phyloP scores from a whole-genome alignment of 2,329 filamentous ascomycete genomes.

The Alternaria infectoria region DNA sequence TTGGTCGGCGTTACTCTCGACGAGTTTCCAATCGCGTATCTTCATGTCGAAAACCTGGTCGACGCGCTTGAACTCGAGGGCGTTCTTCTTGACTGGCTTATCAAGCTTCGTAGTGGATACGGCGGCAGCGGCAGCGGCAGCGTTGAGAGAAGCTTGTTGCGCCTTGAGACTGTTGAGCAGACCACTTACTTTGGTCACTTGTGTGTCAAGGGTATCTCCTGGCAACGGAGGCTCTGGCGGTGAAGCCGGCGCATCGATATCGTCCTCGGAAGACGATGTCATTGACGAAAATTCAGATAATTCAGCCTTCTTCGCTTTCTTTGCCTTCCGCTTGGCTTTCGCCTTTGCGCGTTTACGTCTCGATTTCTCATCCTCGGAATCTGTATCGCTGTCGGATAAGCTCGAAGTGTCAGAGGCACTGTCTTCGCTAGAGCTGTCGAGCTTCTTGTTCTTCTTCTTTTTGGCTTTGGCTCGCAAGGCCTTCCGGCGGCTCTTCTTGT shows the following conservation, averaged over 20 bases:
- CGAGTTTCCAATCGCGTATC: slow-evolving; percentile 65
- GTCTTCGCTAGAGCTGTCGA: slow-evolving; percentile 23
- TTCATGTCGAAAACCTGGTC: slow-evolving; percentile 64
- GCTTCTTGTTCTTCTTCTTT: slow-evolving; percentile 32
- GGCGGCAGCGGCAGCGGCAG: slow-evolving; percentile 14
- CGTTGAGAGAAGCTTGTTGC: slow-evolving; percentile 15
- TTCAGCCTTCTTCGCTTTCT: slow-evolving; percentile 15
- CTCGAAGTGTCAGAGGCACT: slow-evolving; percentile 19
- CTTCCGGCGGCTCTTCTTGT: slow-evolving; percentile 22
- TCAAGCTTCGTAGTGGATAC: slow-evolving; percentile 20
- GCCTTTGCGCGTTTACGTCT: slow-evolving; percentile 25
- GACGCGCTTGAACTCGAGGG: slow-evolving; percentile 71
- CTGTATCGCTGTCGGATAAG: slow-evolving; percentile 21
- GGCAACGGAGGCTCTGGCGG: slow-evolving; percentile 7
- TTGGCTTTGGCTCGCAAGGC: slow-evolving; percentile 26
- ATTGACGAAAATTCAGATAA: slow-evolving; percentile 13
- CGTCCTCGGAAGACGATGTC: slow-evolving; percentile 17
- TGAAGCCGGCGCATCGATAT: not conserved
- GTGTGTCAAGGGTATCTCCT: slow-evolving; percentile 14
- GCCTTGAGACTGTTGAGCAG: slow-evolving; percentile 22
- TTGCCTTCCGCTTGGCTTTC: slow-evolving; percentile 27
- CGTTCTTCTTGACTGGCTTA: slow-evolving; percentile 42
- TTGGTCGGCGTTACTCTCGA: slow-evolving; percentile 69
- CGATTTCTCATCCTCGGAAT: slow-evolving; percentile 21
- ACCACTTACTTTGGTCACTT: slow-evolving; percentile 19